phyloP scores from a whole-genome alignment of 768 basidiomycete genomes.

The Leccinum disarticulatum region DNA sequence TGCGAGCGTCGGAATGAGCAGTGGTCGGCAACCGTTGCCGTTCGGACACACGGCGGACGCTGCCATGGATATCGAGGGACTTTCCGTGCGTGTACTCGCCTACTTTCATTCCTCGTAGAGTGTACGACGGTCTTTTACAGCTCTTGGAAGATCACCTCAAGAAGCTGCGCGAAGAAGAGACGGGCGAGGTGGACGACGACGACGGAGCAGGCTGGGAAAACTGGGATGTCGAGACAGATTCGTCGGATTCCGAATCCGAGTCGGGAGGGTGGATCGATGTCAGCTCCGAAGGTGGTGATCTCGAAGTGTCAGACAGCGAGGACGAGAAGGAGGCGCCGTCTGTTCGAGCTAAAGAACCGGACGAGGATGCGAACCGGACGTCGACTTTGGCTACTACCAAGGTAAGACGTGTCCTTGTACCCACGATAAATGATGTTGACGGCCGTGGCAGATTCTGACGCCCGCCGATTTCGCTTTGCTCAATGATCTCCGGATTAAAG shows the following conservation, averaged over 20 bases:
- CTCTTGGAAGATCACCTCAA: constrained; percentile 86
- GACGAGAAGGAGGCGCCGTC: constrained; percentile 48
- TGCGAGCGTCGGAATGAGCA: constrained; percentile 73
- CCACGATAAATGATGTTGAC: neutral
- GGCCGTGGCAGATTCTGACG: constrained; percentile 74
- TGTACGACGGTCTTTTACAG: constrained; percentile 37
- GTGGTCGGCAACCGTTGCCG: constrained; percentile 64
- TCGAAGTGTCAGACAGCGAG: constrained; percentile 87
- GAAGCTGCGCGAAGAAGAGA: constrained; percentile 64
- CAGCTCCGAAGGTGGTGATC: constrained; percentile 58
- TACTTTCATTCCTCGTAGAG: neutral
- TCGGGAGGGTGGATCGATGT: constrained; percentile 83
- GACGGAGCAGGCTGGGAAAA: constrained; percentile 78
- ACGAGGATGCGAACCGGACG: constrained; percentile 35
- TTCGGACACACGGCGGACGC: constrained; percentile 79
- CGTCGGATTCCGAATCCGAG: constrained; percentile 53
- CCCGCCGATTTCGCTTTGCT: constrained; percentile 94
- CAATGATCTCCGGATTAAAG: constrained; percentile 83
- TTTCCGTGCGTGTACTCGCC: constrained; percentile 57
- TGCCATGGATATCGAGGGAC: constrained; percentile 85
- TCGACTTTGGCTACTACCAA: constrained; percentile 82
- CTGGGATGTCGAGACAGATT: constrained; percentile 85
- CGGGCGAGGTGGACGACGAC: constrained; percentile 54
- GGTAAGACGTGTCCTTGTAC: constrained; percentile 35
- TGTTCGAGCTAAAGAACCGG: constrained; percentile 9